Conservation (phyloP, 1,284 basidiomycete genomes). For the Apiotrichum porosum region DNA sequence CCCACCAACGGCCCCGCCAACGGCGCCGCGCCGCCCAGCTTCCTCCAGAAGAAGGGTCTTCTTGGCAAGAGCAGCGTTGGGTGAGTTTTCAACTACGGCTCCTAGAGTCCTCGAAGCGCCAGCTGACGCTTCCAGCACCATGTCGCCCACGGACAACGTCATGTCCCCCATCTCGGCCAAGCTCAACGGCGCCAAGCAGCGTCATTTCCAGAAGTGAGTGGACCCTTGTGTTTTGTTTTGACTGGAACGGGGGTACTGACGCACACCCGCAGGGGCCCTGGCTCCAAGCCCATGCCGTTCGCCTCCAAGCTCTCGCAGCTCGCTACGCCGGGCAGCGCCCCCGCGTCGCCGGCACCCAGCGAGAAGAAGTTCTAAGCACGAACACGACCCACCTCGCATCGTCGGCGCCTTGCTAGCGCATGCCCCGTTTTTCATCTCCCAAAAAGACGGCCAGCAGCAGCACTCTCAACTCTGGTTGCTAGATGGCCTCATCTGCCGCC, state of each 20-base stretch:
- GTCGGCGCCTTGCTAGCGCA: no score
- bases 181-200: conserved; percentile 79
- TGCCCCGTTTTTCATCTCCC: no score
- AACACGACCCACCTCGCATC: no score
- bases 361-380: conserved; percentile 11
- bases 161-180: conserved; percentile 87
- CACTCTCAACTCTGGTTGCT: no score
- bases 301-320: conserved; percentile 40
- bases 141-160: conserved; percentile 87
- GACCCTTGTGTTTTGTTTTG: background rate
- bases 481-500: no score
- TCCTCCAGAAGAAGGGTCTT: conserved; percentile 46
- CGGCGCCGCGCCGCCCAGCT: conserved; percentile 22
- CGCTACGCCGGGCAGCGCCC: background rate
- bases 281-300: conserved; percentile 35
- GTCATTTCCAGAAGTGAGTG: conserved; percentile 79
- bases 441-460: no score
- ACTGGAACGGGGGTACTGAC: background rate
- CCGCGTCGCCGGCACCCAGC: conserved; percentile 3
- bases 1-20: background rate
- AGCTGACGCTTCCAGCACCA: conserved; percentile 51
- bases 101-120: background rate
- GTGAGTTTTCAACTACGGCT: conserved; percentile 16
- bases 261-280: conserved; percentile 14
- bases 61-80: conserved; percentile 24